A percentile compares a stretch with the other conserved stretches of the same genome.
These are phyloP conservation scores for Silene vulgaris DNA, from an alignment of 179 eudicot genomes.

Conservation along the genomic window DNA sequence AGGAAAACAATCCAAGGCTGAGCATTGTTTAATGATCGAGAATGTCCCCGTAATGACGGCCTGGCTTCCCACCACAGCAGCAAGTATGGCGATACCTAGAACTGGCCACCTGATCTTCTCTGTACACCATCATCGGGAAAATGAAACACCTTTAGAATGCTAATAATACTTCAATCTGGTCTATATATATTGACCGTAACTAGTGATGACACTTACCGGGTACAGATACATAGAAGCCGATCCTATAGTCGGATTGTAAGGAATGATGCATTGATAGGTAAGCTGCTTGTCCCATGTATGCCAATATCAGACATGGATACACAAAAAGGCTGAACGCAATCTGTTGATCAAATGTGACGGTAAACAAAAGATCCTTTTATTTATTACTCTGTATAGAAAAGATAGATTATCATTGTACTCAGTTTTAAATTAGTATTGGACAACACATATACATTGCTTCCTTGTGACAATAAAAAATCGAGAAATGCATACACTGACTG, in stretches of 20 bases:
- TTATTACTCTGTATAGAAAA: background rate
- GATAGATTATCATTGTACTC: background rate
- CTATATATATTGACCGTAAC: background rate
- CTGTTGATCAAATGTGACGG: slow-evolving; percentile 25
- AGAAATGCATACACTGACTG: too few relatives aligned
- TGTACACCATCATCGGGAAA: slow-evolving; percentile 17
- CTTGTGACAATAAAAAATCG: background rate
- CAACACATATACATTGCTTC: background rate
- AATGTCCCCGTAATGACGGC: slow-evolving; percentile 48
- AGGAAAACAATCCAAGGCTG: slow-evolving; percentile 50
- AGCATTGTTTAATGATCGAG: slow-evolving; percentile 47
- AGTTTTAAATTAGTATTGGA: background rate
- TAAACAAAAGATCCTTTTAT: background rate
- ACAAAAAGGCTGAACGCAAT: slow-evolving; percentile 85
- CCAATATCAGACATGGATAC: slow-evolving; percentile 86
- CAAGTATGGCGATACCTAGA: slow-evolving; percentile 42
- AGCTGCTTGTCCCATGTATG: slow-evolving; percentile 98
- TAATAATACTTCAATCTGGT: background rate
- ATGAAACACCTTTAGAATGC: background rate
- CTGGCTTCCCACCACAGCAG: slow-evolving; percentile 53
- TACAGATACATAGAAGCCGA: slow-evolving; percentile 80
- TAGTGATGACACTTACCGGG: slow-evolving; percentile 31
- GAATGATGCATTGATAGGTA: slow-evolving; percentile 75
- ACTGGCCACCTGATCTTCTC: slow-evolving; percentile 47
- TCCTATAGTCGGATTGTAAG: slow-evolving; percentile 42